Percentiles rank a stretch among this genome's conserved stretches.
These are phyloP conservation scores for Pseudogymnoascus sp. DNA, from an alignment of 2,329 filamentous ascomycete species.

Conservation along the genomic window DNA sequence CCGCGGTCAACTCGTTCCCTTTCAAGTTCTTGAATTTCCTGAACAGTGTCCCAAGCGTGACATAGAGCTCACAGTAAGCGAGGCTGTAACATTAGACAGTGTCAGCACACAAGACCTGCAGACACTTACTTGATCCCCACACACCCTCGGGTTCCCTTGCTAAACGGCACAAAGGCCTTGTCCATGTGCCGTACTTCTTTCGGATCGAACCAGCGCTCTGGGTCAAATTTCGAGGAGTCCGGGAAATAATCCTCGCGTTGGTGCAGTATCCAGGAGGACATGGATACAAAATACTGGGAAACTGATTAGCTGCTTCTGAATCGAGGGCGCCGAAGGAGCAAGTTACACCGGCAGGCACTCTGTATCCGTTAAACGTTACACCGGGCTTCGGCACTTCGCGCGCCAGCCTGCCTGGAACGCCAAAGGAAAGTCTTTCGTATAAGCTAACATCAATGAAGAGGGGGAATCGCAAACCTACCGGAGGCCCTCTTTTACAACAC, in stretches of 20 bases:
- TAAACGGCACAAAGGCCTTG: constrained; percentile 29
- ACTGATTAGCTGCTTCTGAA: not conserved
- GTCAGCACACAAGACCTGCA: not conserved
- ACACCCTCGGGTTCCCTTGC: constrained; percentile 14
- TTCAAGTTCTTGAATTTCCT: constrained; percentile 24
- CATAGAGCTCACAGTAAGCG: constrained; percentile 31
- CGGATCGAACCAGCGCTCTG: constrained; percentile 28
- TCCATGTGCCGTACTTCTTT: constrained; percentile 21
- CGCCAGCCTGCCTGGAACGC: constrained; percentile 28
- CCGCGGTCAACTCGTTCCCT: constrained; percentile 14
- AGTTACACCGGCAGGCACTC: constrained; percentile 27
- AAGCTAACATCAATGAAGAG: not conserved
- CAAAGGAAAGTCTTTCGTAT: constrained; percentile 23
- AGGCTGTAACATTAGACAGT: constrained; percentile 19
- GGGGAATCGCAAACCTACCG: constrained; percentile 21
- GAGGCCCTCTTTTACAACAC: constrained; percentile 31
- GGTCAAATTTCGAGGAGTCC: constrained; percentile 29
- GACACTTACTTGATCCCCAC: constrained; percentile 15
- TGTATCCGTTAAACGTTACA: constrained; percentile 27
- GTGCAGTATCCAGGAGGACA: constrained; percentile 30
- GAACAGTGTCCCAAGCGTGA: constrained; percentile 28
- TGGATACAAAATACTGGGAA: constrained; percentile 23
- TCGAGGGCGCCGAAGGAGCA: not conserved
- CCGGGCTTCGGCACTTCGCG: constrained; percentile 27
- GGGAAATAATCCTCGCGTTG: constrained; percentile 29